Conservation (phyloP, 1,284 basidiomycete genomes). For the Cryptococcus depauperatus region DNA sequence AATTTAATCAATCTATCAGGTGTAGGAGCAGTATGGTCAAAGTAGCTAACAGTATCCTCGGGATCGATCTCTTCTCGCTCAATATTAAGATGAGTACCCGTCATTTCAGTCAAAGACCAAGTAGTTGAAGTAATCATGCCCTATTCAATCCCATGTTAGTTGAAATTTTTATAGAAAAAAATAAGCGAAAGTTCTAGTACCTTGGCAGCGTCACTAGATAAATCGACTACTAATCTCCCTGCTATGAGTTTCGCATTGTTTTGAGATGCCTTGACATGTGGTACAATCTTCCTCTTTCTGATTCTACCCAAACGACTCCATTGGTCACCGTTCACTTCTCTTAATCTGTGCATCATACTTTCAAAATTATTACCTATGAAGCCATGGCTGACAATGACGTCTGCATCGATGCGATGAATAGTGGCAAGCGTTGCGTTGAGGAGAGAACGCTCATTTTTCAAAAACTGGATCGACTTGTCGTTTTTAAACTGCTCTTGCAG, state of each 20-base stretch:
- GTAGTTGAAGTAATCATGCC: conserved; percentile 91
- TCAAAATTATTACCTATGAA: conserved; percentile 89
- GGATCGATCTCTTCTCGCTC: conserved; percentile 89
- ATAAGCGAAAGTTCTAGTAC: conserved; percentile 49
- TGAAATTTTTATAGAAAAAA: neutral
- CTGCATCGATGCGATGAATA: conserved; percentile 81
- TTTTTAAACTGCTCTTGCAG: conserved; percentile 65
- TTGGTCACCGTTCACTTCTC: conserved; percentile 79
- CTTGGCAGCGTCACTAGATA: conserved; percentile 90
- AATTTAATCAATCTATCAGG: conserved; percentile 79
- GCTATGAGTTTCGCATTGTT: conserved; percentile 75
- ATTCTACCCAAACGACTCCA: conserved; percentile 94
- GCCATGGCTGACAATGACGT: conserved; percentile 90
- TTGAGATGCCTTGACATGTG: conserved; percentile 60
- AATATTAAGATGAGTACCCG: conserved; percentile 75
- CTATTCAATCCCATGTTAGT: conserved; percentile 43
- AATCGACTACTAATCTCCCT: conserved; percentile 82
- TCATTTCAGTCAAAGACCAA: conserved; percentile 98
- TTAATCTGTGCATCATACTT: conserved; percentile 83
- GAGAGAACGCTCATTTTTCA: conserved; percentile 76
- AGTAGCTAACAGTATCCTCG: conserved; percentile 84
- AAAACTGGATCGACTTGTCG: conserved; percentile 63
- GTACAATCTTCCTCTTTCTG: conserved; percentile 60
- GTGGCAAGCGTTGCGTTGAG: conserved; percentile 75
- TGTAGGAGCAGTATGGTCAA: conserved; percentile 72